Base-by-base conservation (phyloP, 2,329 filamentous ascomycete genomes). In the Pyrenochaeta sp. region DNA sequence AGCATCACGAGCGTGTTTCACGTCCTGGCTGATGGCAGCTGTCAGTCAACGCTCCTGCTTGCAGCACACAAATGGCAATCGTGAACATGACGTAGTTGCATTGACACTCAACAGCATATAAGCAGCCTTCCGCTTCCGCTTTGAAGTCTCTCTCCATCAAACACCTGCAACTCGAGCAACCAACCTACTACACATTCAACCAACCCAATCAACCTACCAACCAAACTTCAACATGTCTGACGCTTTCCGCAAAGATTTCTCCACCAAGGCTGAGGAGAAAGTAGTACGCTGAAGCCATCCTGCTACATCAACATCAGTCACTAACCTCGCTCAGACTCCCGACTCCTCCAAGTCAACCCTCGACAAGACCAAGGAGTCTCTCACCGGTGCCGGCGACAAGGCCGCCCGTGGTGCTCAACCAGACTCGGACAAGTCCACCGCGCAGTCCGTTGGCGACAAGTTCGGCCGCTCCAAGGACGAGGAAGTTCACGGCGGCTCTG, bases 331-430 rank as follows among this genome's bases (percentile, higher is more conserved):
- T 2, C 62, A 86, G 56, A 86, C 82, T 68, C 86, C 87, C 58
- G 82, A 88, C 75, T 81, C 81, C 72, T 76, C 82, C 78, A 89
- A 89, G 81, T 88, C 86, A 61, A 86, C 85, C 68, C 78, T 82
- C 69, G 79, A 87, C 64, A 86, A 88, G 81, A 65, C 83, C 62
- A 84, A 83, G 75, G 86, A 89, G 76, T 73, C 76, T 54, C 49
- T 84, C 72, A 88, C 85, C 61, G 84, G 85, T 67, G 80, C 81
- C 56, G 76, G 72, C 54, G 87, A 88, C 79, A 86, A 85, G 69
- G 50, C 83, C 62, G 75, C 80, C 67, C 84, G 68, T 19, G 68
- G 64, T 37, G 54, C 49, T 10, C 62, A 69, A 53, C 65, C 83
- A 71, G 86, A 89, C 67, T 72, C 78, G 37, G 74, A 78, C 72